Evolutionary conservation across 495 filamentous ascomycete genomes (phyloP).

Genomic region (Tuber indicum): DNA sequence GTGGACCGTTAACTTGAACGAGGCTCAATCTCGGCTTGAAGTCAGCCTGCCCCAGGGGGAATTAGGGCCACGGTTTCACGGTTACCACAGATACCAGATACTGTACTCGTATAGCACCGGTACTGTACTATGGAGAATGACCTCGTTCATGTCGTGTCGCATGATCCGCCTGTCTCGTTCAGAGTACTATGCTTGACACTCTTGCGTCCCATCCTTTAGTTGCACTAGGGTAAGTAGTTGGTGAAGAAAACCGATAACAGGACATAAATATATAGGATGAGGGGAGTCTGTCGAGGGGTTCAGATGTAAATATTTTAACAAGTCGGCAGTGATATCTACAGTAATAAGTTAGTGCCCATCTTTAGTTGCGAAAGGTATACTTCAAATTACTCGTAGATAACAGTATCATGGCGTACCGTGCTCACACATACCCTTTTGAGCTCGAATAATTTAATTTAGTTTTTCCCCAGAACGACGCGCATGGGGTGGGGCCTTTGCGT

Average conservation of each 20-base stretch:
- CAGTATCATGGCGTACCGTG: too few relatives aligned
- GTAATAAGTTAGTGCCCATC: neutral
- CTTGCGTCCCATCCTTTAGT: neutral
- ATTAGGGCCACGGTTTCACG: neutral
- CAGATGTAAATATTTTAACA: neutral
- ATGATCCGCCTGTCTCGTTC: neutral
- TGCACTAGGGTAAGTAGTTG: neutral
- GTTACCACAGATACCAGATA: neutral
- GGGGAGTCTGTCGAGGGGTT: neutral
- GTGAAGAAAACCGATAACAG: neutral
- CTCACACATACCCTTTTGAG: neutral
- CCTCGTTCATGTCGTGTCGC: neutral
- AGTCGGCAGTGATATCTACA: neutral
- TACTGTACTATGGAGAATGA: neutral
- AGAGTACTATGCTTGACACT: neutral
- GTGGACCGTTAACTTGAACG: neutral
- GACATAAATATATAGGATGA: neutral
- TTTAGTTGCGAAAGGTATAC: neutral
- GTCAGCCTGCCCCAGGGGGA: neutral
- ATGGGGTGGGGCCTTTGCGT: neutral
- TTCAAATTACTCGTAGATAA: too few relatives aligned
- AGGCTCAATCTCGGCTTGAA: neutral
- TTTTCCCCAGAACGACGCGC: neutral
- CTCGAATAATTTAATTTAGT: too few relatives aligned
- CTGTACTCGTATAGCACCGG: neutral